Evolutionary conservation across 345 rosid genomes (phyloP).

Genomic region (Mangifera indica): DNA sequence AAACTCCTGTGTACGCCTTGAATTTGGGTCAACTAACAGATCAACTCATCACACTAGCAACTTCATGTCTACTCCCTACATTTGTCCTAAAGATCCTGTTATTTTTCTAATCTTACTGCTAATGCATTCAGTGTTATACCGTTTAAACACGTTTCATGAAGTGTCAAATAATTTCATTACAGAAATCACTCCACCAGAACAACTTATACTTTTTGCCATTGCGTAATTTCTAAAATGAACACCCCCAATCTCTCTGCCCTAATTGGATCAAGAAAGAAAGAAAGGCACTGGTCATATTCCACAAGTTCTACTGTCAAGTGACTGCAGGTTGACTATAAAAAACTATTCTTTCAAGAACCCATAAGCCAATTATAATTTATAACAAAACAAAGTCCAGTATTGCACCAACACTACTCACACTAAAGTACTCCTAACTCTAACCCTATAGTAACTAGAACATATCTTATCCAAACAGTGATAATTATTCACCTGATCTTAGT

Average conservation of each 20-base stretch:
- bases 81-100: background rate
- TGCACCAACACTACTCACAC: background rate
- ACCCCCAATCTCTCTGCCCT: background rate
- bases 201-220: background rate
- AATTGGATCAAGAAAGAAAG: too few species aligned
- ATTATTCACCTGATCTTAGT: background rate
- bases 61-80: background rate
- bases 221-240: background rate
- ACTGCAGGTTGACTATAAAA: background rate
- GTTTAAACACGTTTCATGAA: too few species aligned
- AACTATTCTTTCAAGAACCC: background rate
- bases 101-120: background rate
- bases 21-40: background rate
- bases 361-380: background rate
- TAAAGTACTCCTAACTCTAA: background rate
- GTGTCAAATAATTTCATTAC: too few species aligned
- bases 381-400: background rate
- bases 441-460: background rate
- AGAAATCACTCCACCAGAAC: background rate
- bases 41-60: background rate
- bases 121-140: background rate
- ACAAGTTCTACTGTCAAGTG: background rate
- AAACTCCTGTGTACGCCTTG: background rate
- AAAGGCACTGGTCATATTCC: too few species aligned
- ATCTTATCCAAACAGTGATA: too few species aligned